Evolutionary conservation across 139 green algal genomes (phyloP), one percentile per base, ranked within the genome.

Genomic region (Tetradesmus obliquus): DNA sequence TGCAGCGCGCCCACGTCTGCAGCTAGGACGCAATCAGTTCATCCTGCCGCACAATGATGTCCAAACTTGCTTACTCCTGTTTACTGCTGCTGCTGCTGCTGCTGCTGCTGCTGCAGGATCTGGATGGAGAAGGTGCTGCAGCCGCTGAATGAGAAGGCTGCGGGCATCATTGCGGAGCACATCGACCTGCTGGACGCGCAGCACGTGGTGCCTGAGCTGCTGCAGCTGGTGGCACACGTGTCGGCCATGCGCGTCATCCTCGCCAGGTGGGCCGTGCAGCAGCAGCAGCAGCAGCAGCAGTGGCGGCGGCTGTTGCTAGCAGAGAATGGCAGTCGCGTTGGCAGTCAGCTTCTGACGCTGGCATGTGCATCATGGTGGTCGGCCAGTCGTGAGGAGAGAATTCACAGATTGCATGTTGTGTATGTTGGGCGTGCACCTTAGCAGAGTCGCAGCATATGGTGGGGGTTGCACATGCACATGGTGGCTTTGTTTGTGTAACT

Each of bases 81-180:
- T 12, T 54, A 54, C 4, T 6, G 55, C 17, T 69, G 17, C 8
- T 10, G 10, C 15, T 71, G 60, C 19, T 91, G 57, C 55, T 83
- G 60, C 74, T n/a, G 20, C 1, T 76, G 5, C 89, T 93, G 69
- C 15, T 91, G 57, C 57, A 96, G 96, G 92, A 90, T 94, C 45
- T 99, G 97, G 97, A 98, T 98, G 95, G 91, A 90, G 76, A 92
- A 94, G 72, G 97, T 99, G 55, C 92, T 99, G 82, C 96, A 98
- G 94, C 97, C 97, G 3, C 88, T 99, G 86, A 99, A 99, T 91
- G 96, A 98, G 85, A 94, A 95, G 81, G 93, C 95, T 17, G 93
- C 94, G 0, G 88, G 95, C 72, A 91, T 97, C 7, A 93, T 98
- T 3, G 81, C 94, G 2, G 89, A 97, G 4, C 88, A 90, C 57